phyloP scores from a whole-genome alignment of 495 filamentous ascomycete species.

The Hypoxylon perforatum region DNA sequence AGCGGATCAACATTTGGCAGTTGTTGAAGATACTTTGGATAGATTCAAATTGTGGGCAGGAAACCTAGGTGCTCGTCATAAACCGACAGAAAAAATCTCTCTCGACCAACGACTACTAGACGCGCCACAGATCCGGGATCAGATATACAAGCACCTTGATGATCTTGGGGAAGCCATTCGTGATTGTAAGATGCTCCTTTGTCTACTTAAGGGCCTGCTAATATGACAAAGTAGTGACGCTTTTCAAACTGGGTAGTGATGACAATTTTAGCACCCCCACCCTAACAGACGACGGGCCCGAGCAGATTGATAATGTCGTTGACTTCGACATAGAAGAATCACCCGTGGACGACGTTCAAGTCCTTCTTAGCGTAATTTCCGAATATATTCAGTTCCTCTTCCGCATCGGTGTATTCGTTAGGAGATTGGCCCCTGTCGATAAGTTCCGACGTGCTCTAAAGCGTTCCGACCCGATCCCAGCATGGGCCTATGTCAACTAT shows the following conservation, averaged over 20 bases:
- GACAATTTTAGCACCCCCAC: not conserved
- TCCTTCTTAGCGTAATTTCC: slow-evolving; percentile 14
- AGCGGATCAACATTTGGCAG: not conserved
- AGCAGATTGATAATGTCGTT: no score
- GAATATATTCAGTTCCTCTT: slow-evolving; percentile 26
- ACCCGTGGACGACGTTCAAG: slow-evolving; percentile 2
- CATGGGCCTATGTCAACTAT: slow-evolving; percentile 4
- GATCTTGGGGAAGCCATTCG: slow-evolving; percentile 17
- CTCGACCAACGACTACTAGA: slow-evolving; percentile 15
- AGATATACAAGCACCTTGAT: slow-evolving; percentile 8
- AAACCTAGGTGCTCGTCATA: slow-evolving; percentile 23
- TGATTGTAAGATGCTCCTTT: slow-evolving; percentile 10
- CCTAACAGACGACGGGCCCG: no score
- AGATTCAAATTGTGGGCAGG: slow-evolving; percentile 34
- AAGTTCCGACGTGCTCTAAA: slow-evolving; percentile 18
- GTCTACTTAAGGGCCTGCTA: not conserved
- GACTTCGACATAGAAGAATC: not conserved
- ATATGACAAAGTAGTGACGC: no score
- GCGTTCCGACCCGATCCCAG: not conserved
- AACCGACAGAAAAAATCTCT: slow-evolving; percentile 10
- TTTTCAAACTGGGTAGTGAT: no score
- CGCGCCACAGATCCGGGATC: slow-evolving; percentile 1
- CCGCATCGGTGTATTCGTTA: slow-evolving; percentile 11
- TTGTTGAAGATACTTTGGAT: slow-evolving; percentile 19
- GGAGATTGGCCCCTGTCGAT: not conserved